Percentiles rank a stretch among this genome's conserved stretches.
phyloP scores from a whole-genome alignment of 805 yeast species.

The Sugiyamaella chiloensis region DNA sequence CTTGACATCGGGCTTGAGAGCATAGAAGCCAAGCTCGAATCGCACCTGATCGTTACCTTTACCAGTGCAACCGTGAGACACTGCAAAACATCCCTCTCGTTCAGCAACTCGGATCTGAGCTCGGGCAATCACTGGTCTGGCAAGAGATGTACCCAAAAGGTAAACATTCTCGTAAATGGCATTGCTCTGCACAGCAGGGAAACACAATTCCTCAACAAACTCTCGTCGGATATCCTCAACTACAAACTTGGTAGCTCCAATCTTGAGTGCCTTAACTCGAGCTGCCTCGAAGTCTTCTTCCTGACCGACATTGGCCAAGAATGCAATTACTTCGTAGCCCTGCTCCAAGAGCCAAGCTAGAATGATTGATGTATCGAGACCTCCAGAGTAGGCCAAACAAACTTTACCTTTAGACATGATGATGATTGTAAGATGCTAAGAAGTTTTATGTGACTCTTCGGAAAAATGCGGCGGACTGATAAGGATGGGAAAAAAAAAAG shows the following conservation, averaged over 20 bases:
- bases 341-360: constrained; percentile 97
- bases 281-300: constrained; percentile 99
- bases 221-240: constrained; percentile 92
- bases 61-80: constrained; percentile 99
- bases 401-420: constrained; percentile 96
- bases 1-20: constrained; percentile 93
- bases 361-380: constrained; percentile 96
- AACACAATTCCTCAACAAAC: constrained; percentile 87
- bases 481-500: background rate
- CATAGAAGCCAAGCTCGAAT: constrained; percentile 95
- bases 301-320: constrained; percentile 98
- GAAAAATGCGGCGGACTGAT: background rate
- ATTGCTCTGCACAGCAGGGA: constrained; percentile 96
- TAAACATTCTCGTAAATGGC: constrained; percentile 98
- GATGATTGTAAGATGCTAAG: background rate
- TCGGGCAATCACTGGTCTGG: constrained; percentile 98
- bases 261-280: constrained; percentile 89
- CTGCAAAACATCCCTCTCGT: constrained; percentile 97
- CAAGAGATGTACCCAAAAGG: constrained; percentile 93
- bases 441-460: constrained; percentile 1
- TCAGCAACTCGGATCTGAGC: constrained; percentile 98
- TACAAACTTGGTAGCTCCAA: constrained; percentile 96
- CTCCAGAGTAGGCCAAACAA: constrained; percentile 98
- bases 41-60: constrained; percentile 99
- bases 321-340: constrained; percentile 97